Percentiles rank a stretch among this genome's conserved stretches.
Evolutionary conservation across 176 grass and related monocot genomes (phyloP).

Genomic region (Rhynchospora pubera): DNA sequence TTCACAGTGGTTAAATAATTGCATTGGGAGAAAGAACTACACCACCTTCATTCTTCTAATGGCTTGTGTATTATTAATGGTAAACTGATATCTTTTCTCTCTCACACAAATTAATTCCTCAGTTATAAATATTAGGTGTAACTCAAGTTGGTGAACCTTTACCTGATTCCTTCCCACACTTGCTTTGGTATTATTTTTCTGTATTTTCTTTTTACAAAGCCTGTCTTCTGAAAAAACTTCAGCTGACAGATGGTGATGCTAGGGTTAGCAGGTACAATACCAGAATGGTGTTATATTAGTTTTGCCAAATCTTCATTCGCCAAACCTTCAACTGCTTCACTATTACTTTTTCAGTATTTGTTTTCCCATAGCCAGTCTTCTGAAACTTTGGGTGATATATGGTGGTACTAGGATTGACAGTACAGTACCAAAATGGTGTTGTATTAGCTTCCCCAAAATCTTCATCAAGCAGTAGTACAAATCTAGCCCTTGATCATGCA

Average conservation of each 20-base stretch:
- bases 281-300: background rate
- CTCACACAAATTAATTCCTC: background rate
- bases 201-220: background rate
- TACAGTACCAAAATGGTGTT: background rate
- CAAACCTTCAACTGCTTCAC: background rate
- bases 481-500: background rate
- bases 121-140: background rate
- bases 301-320: too few relatives aligned
- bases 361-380: background rate
- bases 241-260: background rate
- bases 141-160: background rate
- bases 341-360: background rate
- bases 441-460: background rate
- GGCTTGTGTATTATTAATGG: slow-evolving; percentile 74
- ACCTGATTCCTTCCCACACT: background rate
- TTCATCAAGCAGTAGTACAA: background rate
- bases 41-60: slow-evolving; percentile 85
- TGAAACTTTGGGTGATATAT: background rate
- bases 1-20: slow-evolving; percentile 92
- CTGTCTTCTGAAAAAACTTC: background rate
- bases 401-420: background rate
- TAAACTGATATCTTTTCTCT: slow-evolving; percentile 10
- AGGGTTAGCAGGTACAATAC: background rate
- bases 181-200: background rate
- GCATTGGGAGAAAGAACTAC: slow-evolving; percentile 92